Percentiles rank a stretch among this genome's conserved stretches.
Evolutionary conservation across 2,329 filamentous ascomycete species (phyloP).

Genomic region (Colletotrichum nymphaeae): DNA sequence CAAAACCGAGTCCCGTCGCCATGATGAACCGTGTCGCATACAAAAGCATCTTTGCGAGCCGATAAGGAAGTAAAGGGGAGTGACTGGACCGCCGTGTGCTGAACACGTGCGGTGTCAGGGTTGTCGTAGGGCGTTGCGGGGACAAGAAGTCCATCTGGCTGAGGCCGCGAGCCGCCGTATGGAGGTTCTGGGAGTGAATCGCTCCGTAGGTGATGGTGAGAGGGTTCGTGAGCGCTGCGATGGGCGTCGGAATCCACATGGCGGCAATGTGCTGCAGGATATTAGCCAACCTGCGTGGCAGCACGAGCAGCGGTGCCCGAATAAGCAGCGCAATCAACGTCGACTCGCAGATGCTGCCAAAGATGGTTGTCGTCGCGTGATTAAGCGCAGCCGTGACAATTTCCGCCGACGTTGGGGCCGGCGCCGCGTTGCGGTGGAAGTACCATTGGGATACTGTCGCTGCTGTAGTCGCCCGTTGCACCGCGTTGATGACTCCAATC

Average conservation of each 20-base stretch:
- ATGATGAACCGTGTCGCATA: constrained; percentile 93
- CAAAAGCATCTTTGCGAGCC: constrained; percentile 89
- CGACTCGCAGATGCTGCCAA: constrained; percentile 91
- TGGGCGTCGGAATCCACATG: constrained; percentile 84
- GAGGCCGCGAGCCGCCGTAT: constrained; percentile 81
- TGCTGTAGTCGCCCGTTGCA: constrained; percentile 91
- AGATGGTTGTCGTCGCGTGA: constrained; percentile 87
- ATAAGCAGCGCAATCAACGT: constrained; percentile 85
- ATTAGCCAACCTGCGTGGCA: constrained; percentile 75
- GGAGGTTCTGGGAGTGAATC: constrained; percentile 89
- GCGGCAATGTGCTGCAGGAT: constrained; percentile 80
- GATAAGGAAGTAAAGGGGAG: constrained; percentile 79
- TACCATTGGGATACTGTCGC: constrained; percentile 99
- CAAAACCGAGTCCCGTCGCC: constrained; percentile 89
- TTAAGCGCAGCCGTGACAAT: constrained; percentile 85
- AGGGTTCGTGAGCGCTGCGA: constrained; percentile 89
- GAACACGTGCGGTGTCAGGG: constrained; percentile 68
- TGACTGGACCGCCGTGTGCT: constrained; percentile 42
- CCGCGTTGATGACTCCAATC: constrained; percentile 84
- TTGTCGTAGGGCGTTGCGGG: constrained; percentile 79
- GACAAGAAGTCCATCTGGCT: constrained; percentile 86
- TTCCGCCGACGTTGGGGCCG: constrained; percentile 80
- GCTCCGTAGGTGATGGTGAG: constrained; percentile 92
- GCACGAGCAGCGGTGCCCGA: constrained; percentile 85
- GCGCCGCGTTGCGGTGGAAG: constrained; percentile 89